Percentiles rank a stretch among this genome's conserved stretches.
These are phyloP conservation scores for Colletotrichum higginsianum DNA, from an alignment of 2,329 filamentous ascomycete genomes.

Conservation along the genomic window DNA sequence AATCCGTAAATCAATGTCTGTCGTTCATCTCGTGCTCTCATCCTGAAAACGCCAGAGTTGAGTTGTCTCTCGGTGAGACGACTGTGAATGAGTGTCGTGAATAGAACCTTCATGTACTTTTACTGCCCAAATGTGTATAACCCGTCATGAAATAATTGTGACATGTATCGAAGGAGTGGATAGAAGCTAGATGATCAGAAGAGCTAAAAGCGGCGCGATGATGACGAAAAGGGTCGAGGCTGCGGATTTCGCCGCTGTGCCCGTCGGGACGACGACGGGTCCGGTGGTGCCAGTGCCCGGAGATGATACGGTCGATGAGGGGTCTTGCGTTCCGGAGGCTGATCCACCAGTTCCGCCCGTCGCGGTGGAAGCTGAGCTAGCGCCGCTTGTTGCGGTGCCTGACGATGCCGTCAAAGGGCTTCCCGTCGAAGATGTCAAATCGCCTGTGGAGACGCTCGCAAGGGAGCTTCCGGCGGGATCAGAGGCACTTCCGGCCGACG, in stretches of 20 bases:
- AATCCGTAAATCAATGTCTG: background rate
- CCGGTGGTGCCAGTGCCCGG: conserved; percentile 17
- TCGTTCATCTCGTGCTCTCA: background rate
- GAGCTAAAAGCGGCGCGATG: conserved; percentile 29
- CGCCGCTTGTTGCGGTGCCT: background rate
- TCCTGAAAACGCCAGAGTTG: conserved; percentile 2
- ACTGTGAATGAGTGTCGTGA: conserved; percentile 29
- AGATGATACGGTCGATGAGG: conserved; percentile 13
- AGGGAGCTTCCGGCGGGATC: background rate
- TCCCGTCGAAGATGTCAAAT: background rate
- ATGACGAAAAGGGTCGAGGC: conserved; percentile 28
- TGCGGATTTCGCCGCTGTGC: conserved; percentile 1
- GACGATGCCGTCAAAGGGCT: background rate
- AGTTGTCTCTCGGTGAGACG: too few relatives aligned
- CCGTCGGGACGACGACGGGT: conserved; percentile 3
- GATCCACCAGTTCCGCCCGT: background rate
- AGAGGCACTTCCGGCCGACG: background rate
- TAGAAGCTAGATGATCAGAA: conserved; percentile 30
- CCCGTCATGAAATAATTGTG: background rate
- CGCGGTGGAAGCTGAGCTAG: background rate
- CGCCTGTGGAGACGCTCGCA: background rate
- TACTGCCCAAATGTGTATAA: conserved; percentile 19
- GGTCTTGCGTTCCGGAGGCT: background rate
- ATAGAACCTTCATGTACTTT: conserved; percentile 12
- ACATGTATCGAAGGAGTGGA: conserved; percentile 3